These are phyloP conservation scores for Globisporangium echinulatum DNA, from an alignment of 352 stramenopile species.

Conservation along the genomic window DNA sequence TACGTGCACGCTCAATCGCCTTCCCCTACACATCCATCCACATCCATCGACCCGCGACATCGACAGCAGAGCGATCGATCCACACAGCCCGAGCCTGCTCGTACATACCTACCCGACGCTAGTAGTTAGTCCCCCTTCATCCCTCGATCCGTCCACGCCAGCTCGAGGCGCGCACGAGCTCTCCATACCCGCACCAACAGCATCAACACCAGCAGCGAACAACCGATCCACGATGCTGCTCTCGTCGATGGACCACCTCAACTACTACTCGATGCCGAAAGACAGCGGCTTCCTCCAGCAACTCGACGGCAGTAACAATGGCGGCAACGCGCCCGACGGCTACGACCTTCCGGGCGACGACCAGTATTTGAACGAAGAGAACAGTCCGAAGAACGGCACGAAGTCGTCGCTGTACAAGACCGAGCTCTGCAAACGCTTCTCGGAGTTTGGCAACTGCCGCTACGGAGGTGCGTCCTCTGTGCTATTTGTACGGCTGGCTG, in stretches of 20 bases:
- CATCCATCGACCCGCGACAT: not conserved
- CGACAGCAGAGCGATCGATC: no score
- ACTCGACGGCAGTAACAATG: constrained; percentile 34
- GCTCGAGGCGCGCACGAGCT: no score
- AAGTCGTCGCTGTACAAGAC: constrained; percentile 87
- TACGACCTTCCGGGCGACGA: constrained; percentile 46
- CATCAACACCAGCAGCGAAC: not conserved
- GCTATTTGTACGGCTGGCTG: not conserved
- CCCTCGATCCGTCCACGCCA: no score
- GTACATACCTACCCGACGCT: no score
- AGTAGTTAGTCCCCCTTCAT: no score
- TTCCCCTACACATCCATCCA: not conserved
- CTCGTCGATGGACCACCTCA: constrained; percentile 77
- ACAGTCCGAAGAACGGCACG: constrained; percentile 78
- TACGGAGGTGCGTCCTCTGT: constrained; percentile 50
- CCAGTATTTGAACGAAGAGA: constrained; percentile 72
- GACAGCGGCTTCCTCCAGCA: constrained; percentile 47
- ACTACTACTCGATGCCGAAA: constrained; percentile 79
- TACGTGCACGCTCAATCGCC: not conserved
- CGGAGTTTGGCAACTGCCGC: constrained; percentile 80
- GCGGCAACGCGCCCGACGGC: constrained; percentile 15
- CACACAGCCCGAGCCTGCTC: no score
- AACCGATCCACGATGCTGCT: constrained; percentile 44
- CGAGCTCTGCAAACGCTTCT: constrained; percentile 84
- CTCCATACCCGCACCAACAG: no score